Base-by-base conservation (phyloP, 768 basidiomycete species). In the Rhizopogon rudus region DNA sequence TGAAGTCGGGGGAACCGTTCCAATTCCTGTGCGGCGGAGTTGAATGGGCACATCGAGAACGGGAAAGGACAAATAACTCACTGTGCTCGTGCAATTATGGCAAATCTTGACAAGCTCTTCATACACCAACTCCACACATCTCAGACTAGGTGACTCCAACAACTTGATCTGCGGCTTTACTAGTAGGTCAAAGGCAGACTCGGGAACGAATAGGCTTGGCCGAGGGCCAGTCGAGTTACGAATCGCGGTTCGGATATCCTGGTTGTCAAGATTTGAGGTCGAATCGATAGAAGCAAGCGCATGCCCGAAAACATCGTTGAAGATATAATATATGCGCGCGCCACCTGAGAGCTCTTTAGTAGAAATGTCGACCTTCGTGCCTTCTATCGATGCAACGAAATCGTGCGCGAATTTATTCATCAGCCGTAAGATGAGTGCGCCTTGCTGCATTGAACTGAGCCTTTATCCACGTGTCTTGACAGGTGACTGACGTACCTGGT, bases 331-430 rank as follows among this genome's bases (percentile, higher is more conserved):
- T 72, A 99, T 93, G 52, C 97, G 83, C 22, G 97, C 97, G 44
- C 97, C 97, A 41, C 97, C 97, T 6, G 91, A 98, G 14, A 99
- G 84, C 68, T 99, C 97, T 68, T 99, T 99, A 0, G 97, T 99
- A 1, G 93, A 96, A 63, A 98, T 90, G 58, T 97, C 92, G 40
- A 96, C 81, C 54, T 93, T 93, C 13, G 94, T 98, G 53, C 97
- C 97, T 62, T 99, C 97, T 62, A 99, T 97, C 13, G 94, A 96
- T 0, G 95, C 88, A 51, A 98, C 81, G 59, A 98, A 99, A 74
- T 99, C 97, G 49, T 92, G 86, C 2, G 94, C 95, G 63, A 98
- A 99, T 72, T 94, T 93, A 44, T 96, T 99, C 97, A 99, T 99
- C 42, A 98, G 83, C 48, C 93, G 88, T 43, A 99, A 83, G 61